Conservation (phyloP, 106 monocot genomes). For the Dioscorea alata region DNA sequence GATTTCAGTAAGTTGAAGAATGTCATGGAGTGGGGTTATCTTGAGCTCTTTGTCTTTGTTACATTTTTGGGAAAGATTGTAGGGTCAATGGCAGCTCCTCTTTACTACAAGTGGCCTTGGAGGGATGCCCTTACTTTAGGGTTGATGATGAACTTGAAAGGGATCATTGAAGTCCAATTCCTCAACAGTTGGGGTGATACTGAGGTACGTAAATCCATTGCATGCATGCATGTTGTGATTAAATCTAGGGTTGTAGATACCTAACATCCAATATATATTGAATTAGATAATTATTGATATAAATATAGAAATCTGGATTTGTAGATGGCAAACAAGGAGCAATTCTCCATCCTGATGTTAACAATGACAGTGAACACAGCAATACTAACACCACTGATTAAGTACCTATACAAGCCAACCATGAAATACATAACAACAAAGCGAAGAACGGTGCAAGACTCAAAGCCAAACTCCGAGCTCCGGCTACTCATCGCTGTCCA, state of each 20-base stretch:
- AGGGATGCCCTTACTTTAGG: constrained; percentile 32
- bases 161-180: constrained; percentile 37
- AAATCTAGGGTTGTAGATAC: too few relatives aligned
- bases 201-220: constrained; percentile 5
- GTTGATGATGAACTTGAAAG: constrained; percentile 52
- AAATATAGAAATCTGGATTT: too few relatives aligned
- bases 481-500: constrained; percentile 50
- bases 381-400: constrained; percentile 28
- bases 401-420: constrained; percentile 44
- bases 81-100: constrained; percentile 7
- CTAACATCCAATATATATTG: too few relatives aligned
- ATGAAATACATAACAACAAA: constrained; percentile 18
- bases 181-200: constrained; percentile 27
- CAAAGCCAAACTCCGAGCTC: constrained; percentile 33
- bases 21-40: background rate
- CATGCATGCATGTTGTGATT: too few relatives aligned
- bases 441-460: constrained; percentile 30
- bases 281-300: too few relatives aligned
- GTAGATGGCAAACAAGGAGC: constrained; percentile 18
- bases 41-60: constrained; percentile 35
- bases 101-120: constrained; percentile 27
- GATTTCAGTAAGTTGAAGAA: constrained; percentile 14
- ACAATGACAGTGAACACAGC: constrained; percentile 22
- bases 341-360: constrained; percentile 23
- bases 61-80: constrained; percentile 30